Conservation (phyloP, 2,329 filamentous ascomycete species). For the Leptographium flavum region DNA sequence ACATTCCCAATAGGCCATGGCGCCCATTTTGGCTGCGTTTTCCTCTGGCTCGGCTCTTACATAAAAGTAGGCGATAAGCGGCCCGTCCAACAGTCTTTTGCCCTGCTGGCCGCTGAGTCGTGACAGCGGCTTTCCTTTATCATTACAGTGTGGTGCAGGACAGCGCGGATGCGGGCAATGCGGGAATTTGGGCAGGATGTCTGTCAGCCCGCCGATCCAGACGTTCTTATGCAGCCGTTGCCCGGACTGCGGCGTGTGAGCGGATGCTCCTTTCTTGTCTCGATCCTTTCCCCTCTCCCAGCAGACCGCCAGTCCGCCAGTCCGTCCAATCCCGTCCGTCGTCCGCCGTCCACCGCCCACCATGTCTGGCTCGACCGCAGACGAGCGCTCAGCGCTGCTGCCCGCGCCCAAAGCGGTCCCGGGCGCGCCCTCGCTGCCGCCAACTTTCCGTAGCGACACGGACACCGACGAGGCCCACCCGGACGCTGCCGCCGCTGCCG, state of each 20-base stretch:
- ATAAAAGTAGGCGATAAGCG: too few relatives aligned
- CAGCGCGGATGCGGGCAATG: background rate
- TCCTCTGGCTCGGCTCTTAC: background rate
- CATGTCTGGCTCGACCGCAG: background rate
- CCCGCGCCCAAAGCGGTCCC: background rate
- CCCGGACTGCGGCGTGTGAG: too few relatives aligned
- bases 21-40: background rate
- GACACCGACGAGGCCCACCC: background rate
- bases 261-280: background rate
- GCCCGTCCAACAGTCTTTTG: too few relatives aligned
- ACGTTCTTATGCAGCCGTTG: background rate
- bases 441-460: too few relatives aligned
- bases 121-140: background rate
- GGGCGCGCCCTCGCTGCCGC: background rate
- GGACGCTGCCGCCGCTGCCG: background rate
- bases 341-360: background rate
- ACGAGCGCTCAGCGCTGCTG: slow-evolving; percentile 8
- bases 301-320: too few relatives aligned
- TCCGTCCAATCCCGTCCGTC: too few relatives aligned
- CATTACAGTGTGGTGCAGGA: background rate
- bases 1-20: too few relatives aligned
- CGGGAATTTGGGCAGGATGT: too few relatives aligned
- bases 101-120: too few relatives aligned
- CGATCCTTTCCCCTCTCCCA: background rate
- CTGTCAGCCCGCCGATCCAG: too few relatives aligned